Evolutionary conservation across 2,329 filamentous ascomycete species (phyloP).

Genomic region (Zalaria obscura): DNA sequence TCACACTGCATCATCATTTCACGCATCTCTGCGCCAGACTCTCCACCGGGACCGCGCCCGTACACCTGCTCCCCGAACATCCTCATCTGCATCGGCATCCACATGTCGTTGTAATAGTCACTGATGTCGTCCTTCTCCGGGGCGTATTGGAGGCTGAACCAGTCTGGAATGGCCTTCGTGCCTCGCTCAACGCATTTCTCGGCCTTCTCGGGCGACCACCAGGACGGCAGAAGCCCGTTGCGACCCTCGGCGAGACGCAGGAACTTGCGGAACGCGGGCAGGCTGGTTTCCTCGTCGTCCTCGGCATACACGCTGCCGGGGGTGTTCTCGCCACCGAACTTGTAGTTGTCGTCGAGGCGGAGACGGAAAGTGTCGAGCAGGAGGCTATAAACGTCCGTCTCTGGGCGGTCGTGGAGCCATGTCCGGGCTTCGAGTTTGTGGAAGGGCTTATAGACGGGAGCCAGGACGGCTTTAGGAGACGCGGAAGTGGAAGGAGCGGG

Average conservation of each 20-base stretch:
- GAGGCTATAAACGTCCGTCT: conserved; percentile 10
- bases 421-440: conserved; percentile 2
- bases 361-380: conserved; percentile 11
- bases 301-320: background rate
- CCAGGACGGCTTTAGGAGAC: background rate
- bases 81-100: conserved; percentile 36
- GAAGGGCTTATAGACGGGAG: conserved; percentile 3
- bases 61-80: conserved; percentile 32
- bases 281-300: background rate
- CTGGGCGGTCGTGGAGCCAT: conserved; percentile 10
- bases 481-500: too few species aligned
- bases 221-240: background rate
- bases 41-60: conserved; percentile 1
- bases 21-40: background rate
- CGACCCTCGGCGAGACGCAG: background rate
- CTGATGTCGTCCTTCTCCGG: conserved; percentile 23
- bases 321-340: background rate
- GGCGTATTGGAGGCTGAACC: conserved; percentile 15
- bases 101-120: conserved; percentile 28
- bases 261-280: background rate
- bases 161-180: conserved; percentile 11
- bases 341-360: conserved; percentile 8
- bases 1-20: background rate
- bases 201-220: background rate
- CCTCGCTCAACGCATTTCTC: background rate